Conservation (phyloP, 441 rosid species). For the Raphanus hybrid region DNA sequence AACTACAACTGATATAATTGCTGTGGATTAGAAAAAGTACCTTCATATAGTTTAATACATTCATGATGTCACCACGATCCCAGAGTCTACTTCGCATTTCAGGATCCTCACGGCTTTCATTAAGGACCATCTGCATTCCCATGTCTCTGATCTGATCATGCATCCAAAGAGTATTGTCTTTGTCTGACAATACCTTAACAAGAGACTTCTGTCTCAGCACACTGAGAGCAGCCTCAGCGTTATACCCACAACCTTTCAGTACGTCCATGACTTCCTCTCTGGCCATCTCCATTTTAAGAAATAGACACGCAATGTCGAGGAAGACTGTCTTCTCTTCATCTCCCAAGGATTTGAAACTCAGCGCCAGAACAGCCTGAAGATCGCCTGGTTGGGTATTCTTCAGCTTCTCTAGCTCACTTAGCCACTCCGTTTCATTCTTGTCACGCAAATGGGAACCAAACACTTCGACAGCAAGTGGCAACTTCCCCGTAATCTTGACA, state of each 20-base stretch:
- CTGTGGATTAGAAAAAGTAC: slow-evolving; percentile 33
- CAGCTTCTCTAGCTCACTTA: slow-evolving; percentile 49
- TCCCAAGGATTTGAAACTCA: slow-evolving; percentile 52
- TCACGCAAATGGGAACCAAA: slow-evolving; percentile 60
- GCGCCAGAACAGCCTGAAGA: slow-evolving; percentile 44
- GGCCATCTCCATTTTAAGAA: slow-evolving; percentile 42
- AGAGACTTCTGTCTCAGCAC: slow-evolving; percentile 58
- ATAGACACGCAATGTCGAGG: slow-evolving; percentile 68
- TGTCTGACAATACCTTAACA: slow-evolving; percentile 36
- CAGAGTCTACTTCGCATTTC: slow-evolving; percentile 63
- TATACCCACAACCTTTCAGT: slow-evolving; percentile 57
- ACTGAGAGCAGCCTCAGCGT: slow-evolving; percentile 47
- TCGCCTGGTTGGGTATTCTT: slow-evolving; percentile 37
- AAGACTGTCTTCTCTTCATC: slow-evolving; percentile 50
- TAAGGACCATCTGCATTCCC: slow-evolving; percentile 60
- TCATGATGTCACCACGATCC: slow-evolving; percentile 53
- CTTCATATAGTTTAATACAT: slow-evolving; percentile 47
- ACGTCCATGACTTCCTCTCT: slow-evolving; percentile 55
- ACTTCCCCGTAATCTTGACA: slow-evolving; percentile 45
- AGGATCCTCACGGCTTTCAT: slow-evolving; percentile 40
- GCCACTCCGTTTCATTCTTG: slow-evolving; percentile 58
- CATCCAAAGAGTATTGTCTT: slow-evolving; percentile 51
- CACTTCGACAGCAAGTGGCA: slow-evolving; percentile 71
- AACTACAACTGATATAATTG: neutral
- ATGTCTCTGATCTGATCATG: slow-evolving; percentile 76